Evolutionary conservation across 345 rosid species (phyloP), one percentile per base, ranked within the genome.

Genomic region (Gossypium sturtianum): DNA sequence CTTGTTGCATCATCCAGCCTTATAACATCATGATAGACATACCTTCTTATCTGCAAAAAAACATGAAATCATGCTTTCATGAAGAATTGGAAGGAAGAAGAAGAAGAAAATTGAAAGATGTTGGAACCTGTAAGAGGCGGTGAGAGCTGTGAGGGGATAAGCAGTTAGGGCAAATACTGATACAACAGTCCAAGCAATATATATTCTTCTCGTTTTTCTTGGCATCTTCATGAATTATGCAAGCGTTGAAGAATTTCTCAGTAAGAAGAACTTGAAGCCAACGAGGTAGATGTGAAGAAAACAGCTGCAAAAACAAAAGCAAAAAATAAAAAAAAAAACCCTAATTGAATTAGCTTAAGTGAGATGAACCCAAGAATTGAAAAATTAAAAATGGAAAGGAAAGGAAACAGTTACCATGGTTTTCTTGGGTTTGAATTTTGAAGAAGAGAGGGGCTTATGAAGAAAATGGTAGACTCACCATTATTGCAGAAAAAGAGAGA

Each of bases 131-230:
- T 61, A 94, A 83, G 72, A 94, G 92, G 27, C 91, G 79, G 81
- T 94, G 98, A 72, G 94, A 84, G 69, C 48, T 73, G 68, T 94
- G 97, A n/a, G 85, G 83, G 49, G 93, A 66, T 74, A 89, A 73
- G 80, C 98, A 94, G 82, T 92, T 97, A 85, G 97, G 86, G 76
- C 98, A 94, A 7, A 90, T 75, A 47, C 92, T 88, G 77, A 77
- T 73, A 75, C 94, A 88, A 78, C 98, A 92, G 72, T 94, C 98
- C 75, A 94, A 72, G 77, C 98, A 94, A 66, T 71, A 83, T 17
- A 89, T 86, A 79, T 92, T 94, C 80, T 90, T 94, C 78, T 92
- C 98, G 66, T 92, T 94, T 83, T 92, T 92, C 83, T 80, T 94
- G 0, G 71, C 83, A 0, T 82, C 89, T 78, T 85, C 89, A 17